Conservation (phyloP, 768 basidiomycete species). For the Pulveroboletus sp. region DNA sequence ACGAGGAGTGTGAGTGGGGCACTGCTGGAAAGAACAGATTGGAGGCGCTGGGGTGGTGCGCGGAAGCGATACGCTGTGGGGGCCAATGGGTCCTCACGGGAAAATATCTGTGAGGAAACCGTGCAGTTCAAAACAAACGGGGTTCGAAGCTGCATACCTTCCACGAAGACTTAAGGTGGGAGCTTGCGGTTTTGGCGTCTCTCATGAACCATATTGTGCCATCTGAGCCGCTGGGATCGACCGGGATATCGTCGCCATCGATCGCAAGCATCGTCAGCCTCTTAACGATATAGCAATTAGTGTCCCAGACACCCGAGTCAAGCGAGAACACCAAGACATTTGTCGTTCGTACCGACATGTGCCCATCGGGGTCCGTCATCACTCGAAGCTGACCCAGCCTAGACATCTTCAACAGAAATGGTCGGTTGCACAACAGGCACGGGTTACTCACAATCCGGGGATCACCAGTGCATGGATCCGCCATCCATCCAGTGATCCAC, state of each 20-base stretch:
- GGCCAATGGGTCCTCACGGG: not conserved
- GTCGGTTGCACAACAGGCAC: not conserved
- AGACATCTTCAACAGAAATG: not conserved
- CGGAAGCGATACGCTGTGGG: not conserved
- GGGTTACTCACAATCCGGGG: slow-evolving; percentile 62
- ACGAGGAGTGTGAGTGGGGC: slow-evolving; percentile 57
- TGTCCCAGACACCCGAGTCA: not conserved
- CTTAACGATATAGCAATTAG: not conserved
- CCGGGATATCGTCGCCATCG: slow-evolving; percentile 7
- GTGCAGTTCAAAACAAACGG: not conserved
- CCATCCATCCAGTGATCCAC: slow-evolving; percentile 68
- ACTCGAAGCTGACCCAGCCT: slow-evolving; percentile 23
- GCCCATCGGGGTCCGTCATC: slow-evolving; percentile 1
- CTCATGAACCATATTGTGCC: slow-evolving; percentile 10
- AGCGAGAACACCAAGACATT: slow-evolving; percentile 26
- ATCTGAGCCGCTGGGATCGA: not conserved
- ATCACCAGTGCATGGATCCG: slow-evolving; percentile 50
- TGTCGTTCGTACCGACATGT: slow-evolving; percentile 17
- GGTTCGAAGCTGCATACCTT: slow-evolving; percentile 14
- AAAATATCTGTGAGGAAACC: slow-evolving; percentile 2
- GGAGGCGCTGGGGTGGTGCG: slow-evolving; percentile 43
- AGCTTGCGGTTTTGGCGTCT: not conserved
- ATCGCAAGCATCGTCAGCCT: slow-evolving; percentile 5
- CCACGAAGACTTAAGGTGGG: slow-evolving; percentile 11
- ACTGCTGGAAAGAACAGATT: slow-evolving; percentile 53